Conservation (phyloP, 2,329 filamentous ascomycete genomes). For the Penicillium sumatraense region DNA sequence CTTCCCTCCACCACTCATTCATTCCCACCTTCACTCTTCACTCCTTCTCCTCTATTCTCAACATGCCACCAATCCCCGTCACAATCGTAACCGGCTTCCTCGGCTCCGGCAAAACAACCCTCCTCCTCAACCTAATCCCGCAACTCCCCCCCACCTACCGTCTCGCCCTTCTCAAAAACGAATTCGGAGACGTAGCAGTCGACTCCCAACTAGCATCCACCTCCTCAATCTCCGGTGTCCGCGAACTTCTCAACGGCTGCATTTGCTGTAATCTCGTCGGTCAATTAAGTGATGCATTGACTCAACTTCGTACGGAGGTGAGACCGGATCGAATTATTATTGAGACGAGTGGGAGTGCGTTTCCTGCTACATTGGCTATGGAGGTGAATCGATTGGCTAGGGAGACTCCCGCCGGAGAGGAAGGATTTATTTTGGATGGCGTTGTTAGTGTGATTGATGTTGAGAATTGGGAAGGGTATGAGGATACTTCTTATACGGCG, state of each 20-base stretch:
- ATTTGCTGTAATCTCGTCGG: constrained; percentile 99
- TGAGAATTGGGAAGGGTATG: constrained; percentile 93
- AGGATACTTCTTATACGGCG: constrained; percentile 87
- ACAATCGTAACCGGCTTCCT: constrained; percentile 97
- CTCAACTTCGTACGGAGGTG: constrained; percentile 67
- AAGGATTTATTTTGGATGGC: constrained; percentile 76
- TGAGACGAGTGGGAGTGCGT: constrained; percentile 88
- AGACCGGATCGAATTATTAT: constrained; percentile 85
- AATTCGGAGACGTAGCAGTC: constrained; percentile 92
- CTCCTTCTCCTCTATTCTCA: neutral
- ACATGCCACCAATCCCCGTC: constrained; percentile 76
- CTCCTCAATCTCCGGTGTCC: constrained; percentile 82
- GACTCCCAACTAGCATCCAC: constrained; percentile 89
- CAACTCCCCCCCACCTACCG: constrained; percentile 88
- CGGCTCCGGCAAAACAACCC: constrained; percentile 92
- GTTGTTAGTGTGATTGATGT: constrained; percentile 90
- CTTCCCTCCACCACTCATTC: neutral
- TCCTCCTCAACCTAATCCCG: constrained; percentile 90
- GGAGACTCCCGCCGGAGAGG: constrained; percentile 49
- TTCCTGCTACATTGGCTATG: constrained; percentile 86
- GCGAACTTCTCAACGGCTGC: constrained; percentile 93
- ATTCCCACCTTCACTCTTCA: neutral
- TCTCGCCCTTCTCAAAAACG: constrained; percentile 94
- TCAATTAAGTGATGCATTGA: constrained; percentile 79
- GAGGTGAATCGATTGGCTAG: constrained; percentile 80